Evolutionary conservation across 2,329 filamentous ascomycete species (phyloP).

Genomic region (Aphanoascus verrucosus): DNA sequence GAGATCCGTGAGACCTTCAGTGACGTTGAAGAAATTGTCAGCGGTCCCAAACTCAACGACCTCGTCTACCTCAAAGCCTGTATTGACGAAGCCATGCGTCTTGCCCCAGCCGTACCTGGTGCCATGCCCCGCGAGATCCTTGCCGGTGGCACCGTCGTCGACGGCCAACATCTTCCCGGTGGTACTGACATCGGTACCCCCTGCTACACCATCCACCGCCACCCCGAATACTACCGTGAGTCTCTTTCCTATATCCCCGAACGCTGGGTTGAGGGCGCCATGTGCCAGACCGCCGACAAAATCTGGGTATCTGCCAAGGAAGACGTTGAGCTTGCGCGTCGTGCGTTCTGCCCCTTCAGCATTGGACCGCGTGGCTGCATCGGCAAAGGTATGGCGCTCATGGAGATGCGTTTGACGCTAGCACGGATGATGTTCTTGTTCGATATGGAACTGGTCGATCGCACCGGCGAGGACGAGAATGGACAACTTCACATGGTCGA

Average conservation of each 20-base stretch:
- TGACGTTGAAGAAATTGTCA: conserved; percentile 29
- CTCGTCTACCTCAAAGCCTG: conserved; percentile 36
- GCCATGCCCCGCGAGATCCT: conserved; percentile 25
- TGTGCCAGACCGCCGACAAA: conserved; percentile 12
- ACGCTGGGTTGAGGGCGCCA: conserved; percentile 26
- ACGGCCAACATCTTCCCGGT: conserved; percentile 24
- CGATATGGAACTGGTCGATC: conserved; percentile 24
- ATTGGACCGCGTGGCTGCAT: conserved; percentile 36
- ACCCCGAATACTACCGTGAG: conserved; percentile 24
- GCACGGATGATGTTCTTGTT: conserved; percentile 33
- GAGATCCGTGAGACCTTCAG: conserved; percentile 29
- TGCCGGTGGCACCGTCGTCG: conserved; percentile 24
- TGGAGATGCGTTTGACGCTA: conserved; percentile 35
- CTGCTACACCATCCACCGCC: conserved; percentile 28
- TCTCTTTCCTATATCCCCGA: conserved; percentile 26
- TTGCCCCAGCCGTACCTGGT: conserved; percentile 24
- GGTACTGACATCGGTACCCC: conserved; percentile 26
- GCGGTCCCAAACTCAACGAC: conserved; percentile 24
- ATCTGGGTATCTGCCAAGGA: conserved; percentile 17
- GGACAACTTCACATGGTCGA: conserved; percentile 16
- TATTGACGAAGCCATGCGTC: conserved; percentile 30
- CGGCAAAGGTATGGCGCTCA: conserved; percentile 37
- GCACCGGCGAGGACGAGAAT: conserved; percentile 10
- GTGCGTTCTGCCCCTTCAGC: conserved; percentile 25
- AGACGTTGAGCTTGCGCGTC: conserved; percentile 39